Evolutionary conservation across 192 early-diverging fungal genomes (phyloP).

Genomic region (Piromyces sp.): DNA sequence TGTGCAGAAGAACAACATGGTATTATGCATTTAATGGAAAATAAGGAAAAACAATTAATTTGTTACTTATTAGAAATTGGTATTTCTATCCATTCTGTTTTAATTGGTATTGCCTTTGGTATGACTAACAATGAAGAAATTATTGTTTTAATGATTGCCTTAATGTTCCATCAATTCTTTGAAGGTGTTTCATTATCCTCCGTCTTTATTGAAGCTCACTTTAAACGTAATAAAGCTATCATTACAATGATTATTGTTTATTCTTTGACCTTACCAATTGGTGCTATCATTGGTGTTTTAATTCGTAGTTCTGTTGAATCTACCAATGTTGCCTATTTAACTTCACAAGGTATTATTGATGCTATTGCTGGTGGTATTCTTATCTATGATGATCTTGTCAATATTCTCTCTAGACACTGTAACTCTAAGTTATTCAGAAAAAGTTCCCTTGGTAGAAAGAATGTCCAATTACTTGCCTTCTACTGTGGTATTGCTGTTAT

Average conservation of each 20-base stretch:
- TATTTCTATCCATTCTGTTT: constrained; percentile 57
- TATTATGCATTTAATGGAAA: too few species aligned
- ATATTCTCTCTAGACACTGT: too few species aligned
- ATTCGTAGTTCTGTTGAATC: constrained; percentile 41
- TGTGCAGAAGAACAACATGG: too few species aligned
- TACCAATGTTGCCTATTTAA: constrained; percentile 22
- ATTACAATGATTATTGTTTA: constrained; percentile 22
- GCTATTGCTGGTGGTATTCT: constrained; percentile 23
- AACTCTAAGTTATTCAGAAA: too few species aligned
- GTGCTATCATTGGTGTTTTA: constrained; percentile 60
- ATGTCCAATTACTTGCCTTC: too few species aligned
- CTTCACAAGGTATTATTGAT: constrained; percentile 66
- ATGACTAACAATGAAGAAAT: constrained; percentile 33
- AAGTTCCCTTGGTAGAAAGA: too few species aligned
- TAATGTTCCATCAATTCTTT: constrained; percentile 62
- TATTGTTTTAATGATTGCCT: constrained; percentile 35
- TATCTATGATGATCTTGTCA: too few species aligned
- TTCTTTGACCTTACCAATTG: constrained; percentile 67
- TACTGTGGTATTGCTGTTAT: too few species aligned
- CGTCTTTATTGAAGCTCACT: constrained; percentile 20
- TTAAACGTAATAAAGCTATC: constrained; percentile 26
- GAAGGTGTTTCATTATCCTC: constrained; percentile 47
- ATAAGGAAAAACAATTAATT: too few species aligned
- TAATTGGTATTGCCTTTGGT: constrained; percentile 52
- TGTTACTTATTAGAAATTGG: constrained; percentile 56